Evolutionary conservation across 2,329 filamentous ascomycete genomes (phyloP).

Genomic region (Raffaelea deltoideospora): DNA sequence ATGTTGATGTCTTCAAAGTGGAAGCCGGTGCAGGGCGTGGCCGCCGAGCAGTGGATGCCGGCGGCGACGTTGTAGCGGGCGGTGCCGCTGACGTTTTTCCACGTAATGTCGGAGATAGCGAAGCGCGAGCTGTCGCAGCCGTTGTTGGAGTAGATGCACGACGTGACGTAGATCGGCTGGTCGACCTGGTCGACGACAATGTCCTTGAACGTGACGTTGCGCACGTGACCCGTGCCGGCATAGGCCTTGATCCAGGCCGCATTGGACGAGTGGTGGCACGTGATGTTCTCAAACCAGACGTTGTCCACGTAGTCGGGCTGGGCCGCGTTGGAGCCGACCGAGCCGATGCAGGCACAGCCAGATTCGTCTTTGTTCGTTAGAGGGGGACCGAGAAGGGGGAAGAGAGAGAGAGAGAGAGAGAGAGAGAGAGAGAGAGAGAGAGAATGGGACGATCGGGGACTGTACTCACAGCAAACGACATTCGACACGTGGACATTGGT

Average conservation of each 20-base stretch:
- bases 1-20: conserved; percentile 30
- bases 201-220: conserved; percentile 28
- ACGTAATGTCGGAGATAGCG: conserved; percentile 29
- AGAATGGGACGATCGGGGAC: not conserved
- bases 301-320: conserved; percentile 21
- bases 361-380: conserved; percentile 16
- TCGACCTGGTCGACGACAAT: conserved; percentile 24
- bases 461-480: conserved; percentile 16
- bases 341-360: conserved; percentile 21
- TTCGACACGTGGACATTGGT: conserved; percentile 21
- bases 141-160: conserved; percentile 26
- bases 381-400: no score
- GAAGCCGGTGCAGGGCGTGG: conserved; percentile 27
- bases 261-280: conserved; percentile 21
- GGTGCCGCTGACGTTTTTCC: conserved; percentile 34
- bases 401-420: not conserved
- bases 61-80: conserved; percentile 31
- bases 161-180: conserved; percentile 31
- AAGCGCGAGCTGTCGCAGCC: conserved; percentile 24
- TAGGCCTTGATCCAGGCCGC: conserved; percentile 28
- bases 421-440: no score
- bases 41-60: conserved; percentile 27
- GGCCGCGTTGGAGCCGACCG: conserved; percentile 18
- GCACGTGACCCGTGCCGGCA: conserved; percentile 23
- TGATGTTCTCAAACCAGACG: conserved; percentile 21